These are phyloP conservation scores for Piper longum DNA, from an alignment of 164 flowering plant genomes.

Conservation along the genomic window DNA sequence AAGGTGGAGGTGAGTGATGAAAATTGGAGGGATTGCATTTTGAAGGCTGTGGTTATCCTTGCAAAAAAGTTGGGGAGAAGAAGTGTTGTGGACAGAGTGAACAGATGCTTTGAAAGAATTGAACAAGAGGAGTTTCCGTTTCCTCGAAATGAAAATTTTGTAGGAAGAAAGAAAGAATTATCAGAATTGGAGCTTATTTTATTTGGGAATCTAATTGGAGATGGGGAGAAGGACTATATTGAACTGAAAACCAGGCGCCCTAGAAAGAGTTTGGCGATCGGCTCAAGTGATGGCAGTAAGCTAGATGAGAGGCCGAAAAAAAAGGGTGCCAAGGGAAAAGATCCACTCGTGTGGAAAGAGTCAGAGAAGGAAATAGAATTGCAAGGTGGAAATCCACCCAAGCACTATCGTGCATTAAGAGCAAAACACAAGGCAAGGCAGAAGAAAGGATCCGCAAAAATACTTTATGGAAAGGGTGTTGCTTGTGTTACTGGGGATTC, in stretches of 20 bases:
- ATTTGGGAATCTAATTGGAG: slow-evolving; percentile 74
- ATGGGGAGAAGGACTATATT: slow-evolving; percentile 68
- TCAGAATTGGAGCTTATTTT: slow-evolving; percentile 78
- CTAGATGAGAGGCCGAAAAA: slow-evolving; percentile 28
- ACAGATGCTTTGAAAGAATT: slow-evolving; percentile 64
- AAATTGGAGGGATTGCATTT: slow-evolving; percentile 84
- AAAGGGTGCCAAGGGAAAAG: slow-evolving; percentile 50
- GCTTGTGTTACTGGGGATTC: slow-evolving; percentile 89
- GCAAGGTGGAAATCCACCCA: slow-evolving; percentile 31
- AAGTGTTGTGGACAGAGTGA: slow-evolving; percentile 63
- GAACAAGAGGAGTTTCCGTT: slow-evolving; percentile 83
- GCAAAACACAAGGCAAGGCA: slow-evolving; percentile 23
- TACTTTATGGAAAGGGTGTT: slow-evolving; percentile 78
- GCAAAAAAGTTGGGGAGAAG: slow-evolving; percentile 72
- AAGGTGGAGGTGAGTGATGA: slow-evolving; percentile 78
- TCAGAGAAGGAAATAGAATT: slow-evolving; percentile 90
- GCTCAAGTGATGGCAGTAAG: slow-evolving; percentile 33
- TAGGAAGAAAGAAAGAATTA: slow-evolving; percentile 85
- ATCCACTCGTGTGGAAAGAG: slow-evolving; percentile 82
- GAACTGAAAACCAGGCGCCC: slow-evolving; percentile 63
- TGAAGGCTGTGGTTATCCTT: slow-evolving; percentile 53
- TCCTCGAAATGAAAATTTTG: slow-evolving; percentile 69
- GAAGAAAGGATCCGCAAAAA: slow-evolving; percentile 40
- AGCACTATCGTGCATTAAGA: slow-evolving; percentile 18
- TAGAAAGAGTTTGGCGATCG: slow-evolving; percentile 44